A percentile compares a stretch with the other conserved stretches of the same genome.
phyloP scores from a whole-genome alignment of 2,329 filamentous ascomycete species.

The Hymenoscyphus infarciens region DNA sequence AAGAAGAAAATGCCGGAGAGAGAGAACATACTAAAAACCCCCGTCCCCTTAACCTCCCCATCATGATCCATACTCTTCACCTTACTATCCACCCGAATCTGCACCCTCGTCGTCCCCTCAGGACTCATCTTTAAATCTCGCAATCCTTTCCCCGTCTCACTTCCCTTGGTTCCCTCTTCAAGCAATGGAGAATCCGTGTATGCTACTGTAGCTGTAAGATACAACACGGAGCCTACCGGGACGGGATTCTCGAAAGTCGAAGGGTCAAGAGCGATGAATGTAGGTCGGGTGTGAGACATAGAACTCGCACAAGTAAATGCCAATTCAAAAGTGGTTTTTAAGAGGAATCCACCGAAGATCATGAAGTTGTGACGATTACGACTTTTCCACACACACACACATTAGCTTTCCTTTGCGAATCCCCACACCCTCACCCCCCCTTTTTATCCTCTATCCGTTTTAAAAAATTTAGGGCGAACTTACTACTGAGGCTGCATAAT shows the following conservation, averaged over 20 bases:
- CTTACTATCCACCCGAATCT: constrained; percentile 65
- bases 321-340: constrained; percentile 69
- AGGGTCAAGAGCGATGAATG: constrained; percentile 66
- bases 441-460: too few relatives aligned
- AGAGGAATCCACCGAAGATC: constrained; percentile 70
- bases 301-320: constrained; percentile 69
- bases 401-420: too few relatives aligned
- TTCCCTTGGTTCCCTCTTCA: constrained; percentile 16
- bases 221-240: constrained; percentile 67
- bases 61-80: constrained; percentile 64
- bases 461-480: neutral
- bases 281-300: constrained; percentile 63
- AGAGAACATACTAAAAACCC: constrained; percentile 51
- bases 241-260: constrained; percentile 70
- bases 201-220: constrained; percentile 63
- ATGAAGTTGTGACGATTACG: constrained; percentile 68
- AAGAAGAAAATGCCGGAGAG: neutral
- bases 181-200: constrained; percentile 60
- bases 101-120: constrained; percentile 54
- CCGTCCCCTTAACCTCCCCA: constrained; percentile 62
- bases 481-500: constrained; percentile 69
- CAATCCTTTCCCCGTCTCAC: constrained; percentile 21
- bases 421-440: too few relatives aligned
- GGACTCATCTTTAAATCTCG: constrained; percentile 29
- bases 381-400: too few relatives aligned